A percentile compares a stretch with the other conserved stretches of the same genome.
These are phyloP conservation scores for Globisporangium polare DNA, from an alignment of 352 stramenopile genomes.

Conservation along the genomic window DNA sequence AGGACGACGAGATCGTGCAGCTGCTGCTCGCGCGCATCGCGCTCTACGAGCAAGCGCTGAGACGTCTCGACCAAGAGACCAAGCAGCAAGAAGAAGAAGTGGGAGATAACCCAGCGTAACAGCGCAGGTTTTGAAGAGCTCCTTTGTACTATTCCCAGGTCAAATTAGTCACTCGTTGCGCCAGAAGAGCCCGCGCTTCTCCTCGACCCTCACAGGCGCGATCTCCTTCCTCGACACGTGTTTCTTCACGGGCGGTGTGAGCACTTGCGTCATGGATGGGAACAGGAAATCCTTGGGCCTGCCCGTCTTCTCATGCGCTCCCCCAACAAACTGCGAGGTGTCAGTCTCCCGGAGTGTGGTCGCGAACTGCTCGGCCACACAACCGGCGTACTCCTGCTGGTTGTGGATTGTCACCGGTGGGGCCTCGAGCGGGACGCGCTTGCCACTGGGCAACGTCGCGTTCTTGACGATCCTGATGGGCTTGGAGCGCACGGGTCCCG, in stretches of 20 bases:
- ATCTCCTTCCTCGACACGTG: slow-evolving; percentile 53
- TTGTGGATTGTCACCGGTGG: slow-evolving; percentile 70
- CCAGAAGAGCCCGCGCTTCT: slow-evolving; percentile 59
- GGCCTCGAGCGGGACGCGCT: slow-evolving; percentile 50
- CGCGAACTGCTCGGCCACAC: slow-evolving; percentile 47
- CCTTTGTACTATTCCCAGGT: neutral
- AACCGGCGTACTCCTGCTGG: slow-evolving; percentile 54
- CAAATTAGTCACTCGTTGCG: slow-evolving; percentile 26
- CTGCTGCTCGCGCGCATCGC: slow-evolving; percentile 21
- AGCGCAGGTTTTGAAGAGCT: neutral
- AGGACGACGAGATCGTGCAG: slow-evolving; percentile 12
- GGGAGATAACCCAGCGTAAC: no score
- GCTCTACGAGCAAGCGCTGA: slow-evolving; percentile 40
- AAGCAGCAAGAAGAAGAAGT: neutral
- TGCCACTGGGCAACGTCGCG: slow-evolving; percentile 70
- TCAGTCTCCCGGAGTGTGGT: slow-evolving; percentile 38
- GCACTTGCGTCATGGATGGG: slow-evolving; percentile 41
- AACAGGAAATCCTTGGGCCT: slow-evolving; percentile 58
- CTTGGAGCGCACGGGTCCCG: slow-evolving; percentile 45
- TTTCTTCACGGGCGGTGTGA: slow-evolving; percentile 62
- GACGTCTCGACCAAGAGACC: slow-evolving; percentile 19
- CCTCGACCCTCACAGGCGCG: slow-evolving; percentile 18
- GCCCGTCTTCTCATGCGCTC: slow-evolving; percentile 26
- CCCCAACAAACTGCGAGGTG: slow-evolving; percentile 29
- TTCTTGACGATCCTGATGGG: slow-evolving; percentile 77